phyloP scores from a whole-genome alignment of 2,329 filamentous ascomycete species.

The Aspergillus ochraceoroseus region DNA sequence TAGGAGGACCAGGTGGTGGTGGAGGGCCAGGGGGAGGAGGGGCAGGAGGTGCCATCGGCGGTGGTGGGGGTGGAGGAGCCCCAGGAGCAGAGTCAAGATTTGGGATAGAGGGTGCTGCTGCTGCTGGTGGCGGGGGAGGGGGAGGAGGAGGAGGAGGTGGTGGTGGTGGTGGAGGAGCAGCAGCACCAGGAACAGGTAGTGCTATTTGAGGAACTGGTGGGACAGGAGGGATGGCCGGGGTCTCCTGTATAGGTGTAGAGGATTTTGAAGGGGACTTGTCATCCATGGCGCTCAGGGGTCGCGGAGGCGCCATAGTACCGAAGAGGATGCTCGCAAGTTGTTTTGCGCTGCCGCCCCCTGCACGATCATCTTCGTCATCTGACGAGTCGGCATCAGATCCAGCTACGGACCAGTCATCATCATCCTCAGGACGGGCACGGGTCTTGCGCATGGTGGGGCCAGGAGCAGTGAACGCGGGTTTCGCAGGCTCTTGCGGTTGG shows the following conservation, averaged over 20 bases:
- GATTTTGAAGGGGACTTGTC: constrained; percentile 55
- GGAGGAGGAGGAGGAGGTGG: constrained; percentile 37
- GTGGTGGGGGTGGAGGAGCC: constrained; percentile 38
- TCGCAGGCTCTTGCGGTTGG: constrained; percentile 55
- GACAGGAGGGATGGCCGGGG: constrained; percentile 32
- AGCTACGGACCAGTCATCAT: constrained; percentile 74
- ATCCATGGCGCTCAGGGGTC: constrained; percentile 77
- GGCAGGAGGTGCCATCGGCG: constrained; percentile 30
- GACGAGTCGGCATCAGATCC: constrained; percentile 72
- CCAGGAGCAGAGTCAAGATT: constrained; percentile 39
- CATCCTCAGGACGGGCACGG: constrained; percentile 56
- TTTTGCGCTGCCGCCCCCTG: constrained; percentile 77
- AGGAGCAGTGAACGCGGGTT: constrained; percentile 49
- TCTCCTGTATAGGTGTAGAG: constrained; percentile 44
- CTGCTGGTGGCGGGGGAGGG: constrained; percentile 27
- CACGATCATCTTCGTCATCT: constrained; percentile 67
- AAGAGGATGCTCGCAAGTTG: constrained; percentile 93
- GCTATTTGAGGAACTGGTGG: constrained; percentile 28
- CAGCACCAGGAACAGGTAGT: constrained; percentile 25
- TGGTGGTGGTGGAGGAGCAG: constrained; percentile 34
- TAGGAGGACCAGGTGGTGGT: constrained; percentile 36
- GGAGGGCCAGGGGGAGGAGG: constrained; percentile 31
- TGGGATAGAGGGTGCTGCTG: constrained; percentile 6
- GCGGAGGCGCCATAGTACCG: constrained; percentile 90
- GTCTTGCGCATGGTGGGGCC: constrained; percentile 47